These are phyloP conservation scores for Rossbeevera mucosa DNA, from an alignment of 768 basidiomycete species.

Conservation along the genomic window DNA sequence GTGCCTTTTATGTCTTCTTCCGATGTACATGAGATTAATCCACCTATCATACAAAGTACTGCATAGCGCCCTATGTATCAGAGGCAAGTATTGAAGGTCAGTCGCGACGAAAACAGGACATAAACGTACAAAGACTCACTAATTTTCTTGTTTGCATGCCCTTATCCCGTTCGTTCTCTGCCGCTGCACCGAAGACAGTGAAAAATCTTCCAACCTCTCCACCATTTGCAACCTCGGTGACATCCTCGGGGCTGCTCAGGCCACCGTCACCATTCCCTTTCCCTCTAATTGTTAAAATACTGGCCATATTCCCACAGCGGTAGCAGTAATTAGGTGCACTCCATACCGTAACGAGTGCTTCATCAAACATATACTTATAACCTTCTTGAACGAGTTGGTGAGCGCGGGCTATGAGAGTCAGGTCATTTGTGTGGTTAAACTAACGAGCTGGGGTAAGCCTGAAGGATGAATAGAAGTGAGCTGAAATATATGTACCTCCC, in stretches of 20 bases:
- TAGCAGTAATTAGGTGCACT: conserved; percentile 87
- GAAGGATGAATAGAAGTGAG: background rate
- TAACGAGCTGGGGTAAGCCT: conserved; percentile 28
- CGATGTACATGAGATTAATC: conserved; percentile 2
- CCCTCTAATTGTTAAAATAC: conserved; percentile 80
- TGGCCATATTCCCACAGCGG: conserved; percentile 85
- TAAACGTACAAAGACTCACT: conserved; percentile 41
- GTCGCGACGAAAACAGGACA: background rate
- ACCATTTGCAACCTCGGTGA: background rate
- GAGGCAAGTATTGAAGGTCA: background rate
- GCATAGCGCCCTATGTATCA: conserved; percentile 33
- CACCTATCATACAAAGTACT: conserved; percentile 35
- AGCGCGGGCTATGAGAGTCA: conserved; percentile 86
- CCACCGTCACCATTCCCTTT: conserved; percentile 36
- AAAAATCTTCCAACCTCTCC: conserved; percentile 48
- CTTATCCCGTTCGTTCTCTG: conserved; percentile 84
- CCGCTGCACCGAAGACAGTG: conserved; percentile 81
- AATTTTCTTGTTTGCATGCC: conserved; percentile 69
- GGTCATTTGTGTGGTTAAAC: conserved; percentile 91
- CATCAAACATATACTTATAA: conserved; percentile 96
- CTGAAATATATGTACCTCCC: conserved; percentile 50
- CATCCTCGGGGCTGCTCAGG: conserved; percentile 6
- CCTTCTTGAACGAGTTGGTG: conserved; percentile 97
- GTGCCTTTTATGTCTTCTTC: background rate
- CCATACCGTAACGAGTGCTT: conserved; percentile 90